Conservation (phyloP, 768 basidiomycete genomes). For the Jaapia argillacea region DNA sequence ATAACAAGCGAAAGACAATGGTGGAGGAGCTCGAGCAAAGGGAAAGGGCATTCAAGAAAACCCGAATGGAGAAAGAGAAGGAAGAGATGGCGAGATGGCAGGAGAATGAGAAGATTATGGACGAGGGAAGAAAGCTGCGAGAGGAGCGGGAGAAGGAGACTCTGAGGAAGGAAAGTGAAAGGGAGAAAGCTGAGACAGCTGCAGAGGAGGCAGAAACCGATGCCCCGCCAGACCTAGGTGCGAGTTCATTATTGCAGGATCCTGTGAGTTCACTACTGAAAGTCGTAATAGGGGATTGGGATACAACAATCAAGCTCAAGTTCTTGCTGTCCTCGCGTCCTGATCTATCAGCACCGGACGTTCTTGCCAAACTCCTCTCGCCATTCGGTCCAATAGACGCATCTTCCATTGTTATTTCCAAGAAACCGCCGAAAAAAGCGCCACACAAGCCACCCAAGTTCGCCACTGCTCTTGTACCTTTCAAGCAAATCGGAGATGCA, state of each 20-base stretch:
- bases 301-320: constrained; percentile 70
- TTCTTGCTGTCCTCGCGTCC: constrained; percentile 52
- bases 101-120: constrained; percentile 66
- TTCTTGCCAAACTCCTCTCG: constrained; percentile 40
- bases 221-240: constrained; percentile 52
- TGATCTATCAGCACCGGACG: constrained; percentile 37
- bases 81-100: constrained; percentile 43
- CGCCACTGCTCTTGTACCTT: constrained; percentile 66
- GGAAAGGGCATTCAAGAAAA: constrained; percentile 70
- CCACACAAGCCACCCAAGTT: constrained; percentile 50
- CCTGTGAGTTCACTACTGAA: constrained; percentile 5
- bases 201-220: constrained; percentile 21
- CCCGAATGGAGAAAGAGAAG: constrained; percentile 48
- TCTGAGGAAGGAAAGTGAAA: constrained; percentile 32
- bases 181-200: constrained; percentile 15
- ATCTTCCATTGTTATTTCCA: constrained; percentile 54
- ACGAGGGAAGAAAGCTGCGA: constrained; percentile 57
- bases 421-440: constrained; percentile 50
- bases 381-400: constrained; percentile 58
- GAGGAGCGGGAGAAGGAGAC: constrained; percentile 56
- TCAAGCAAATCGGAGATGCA: constrained; percentile 66
- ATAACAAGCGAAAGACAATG: constrained; percentile 63
- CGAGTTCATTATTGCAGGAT: not conserved
- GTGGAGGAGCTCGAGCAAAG: constrained; percentile 73
- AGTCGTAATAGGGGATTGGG: constrained; percentile 37